Percentiles rank a stretch among this genome's conserved stretches.
These are phyloP conservation scores for Benincasa hispida DNA, from an alignment of 306 rosid genomes.

Conservation along the genomic window DNA sequence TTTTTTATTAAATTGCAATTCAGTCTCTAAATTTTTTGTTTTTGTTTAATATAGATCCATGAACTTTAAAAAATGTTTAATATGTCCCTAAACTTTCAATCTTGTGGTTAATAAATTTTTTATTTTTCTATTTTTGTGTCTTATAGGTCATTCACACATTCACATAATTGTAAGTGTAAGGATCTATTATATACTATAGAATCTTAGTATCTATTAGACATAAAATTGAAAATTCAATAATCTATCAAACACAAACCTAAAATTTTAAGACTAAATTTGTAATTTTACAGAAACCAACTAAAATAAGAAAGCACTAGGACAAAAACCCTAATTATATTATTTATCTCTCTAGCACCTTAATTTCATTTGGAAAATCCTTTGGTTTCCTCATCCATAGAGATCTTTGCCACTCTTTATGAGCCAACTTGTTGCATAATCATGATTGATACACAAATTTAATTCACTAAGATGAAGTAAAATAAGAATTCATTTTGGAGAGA, in stretches of 20 bases:
- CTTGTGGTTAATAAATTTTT: not conserved
- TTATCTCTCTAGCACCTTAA: not conserved
- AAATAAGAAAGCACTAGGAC: not conserved
- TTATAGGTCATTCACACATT: too few species aligned
- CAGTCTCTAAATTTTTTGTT: not conserved
- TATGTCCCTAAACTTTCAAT: not conserved
- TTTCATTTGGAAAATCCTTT: not conserved
- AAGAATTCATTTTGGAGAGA: not conserved
- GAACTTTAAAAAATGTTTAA: not conserved
- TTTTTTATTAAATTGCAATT: not conserved
- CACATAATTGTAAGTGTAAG: not conserved
- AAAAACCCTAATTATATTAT: not conserved
- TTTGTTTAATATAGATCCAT: not conserved
- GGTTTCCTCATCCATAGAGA: not conserved
- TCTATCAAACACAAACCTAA: not conserved
- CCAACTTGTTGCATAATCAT: not conserved
- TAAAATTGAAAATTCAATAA: not conserved
- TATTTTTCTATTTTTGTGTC: too few species aligned
- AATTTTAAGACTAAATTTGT: too few species aligned
- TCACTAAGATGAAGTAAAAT: not conserved
- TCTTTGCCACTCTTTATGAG: not conserved
- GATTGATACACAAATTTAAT: not conserved
- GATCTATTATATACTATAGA: too few species aligned
- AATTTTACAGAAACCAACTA: too few species aligned
- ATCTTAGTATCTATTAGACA: not conserved